These are phyloP conservation scores for Sclerotinia subarctica DNA, from an alignment of 2,329 filamentous ascomycete species.

Conservation along the genomic window DNA sequence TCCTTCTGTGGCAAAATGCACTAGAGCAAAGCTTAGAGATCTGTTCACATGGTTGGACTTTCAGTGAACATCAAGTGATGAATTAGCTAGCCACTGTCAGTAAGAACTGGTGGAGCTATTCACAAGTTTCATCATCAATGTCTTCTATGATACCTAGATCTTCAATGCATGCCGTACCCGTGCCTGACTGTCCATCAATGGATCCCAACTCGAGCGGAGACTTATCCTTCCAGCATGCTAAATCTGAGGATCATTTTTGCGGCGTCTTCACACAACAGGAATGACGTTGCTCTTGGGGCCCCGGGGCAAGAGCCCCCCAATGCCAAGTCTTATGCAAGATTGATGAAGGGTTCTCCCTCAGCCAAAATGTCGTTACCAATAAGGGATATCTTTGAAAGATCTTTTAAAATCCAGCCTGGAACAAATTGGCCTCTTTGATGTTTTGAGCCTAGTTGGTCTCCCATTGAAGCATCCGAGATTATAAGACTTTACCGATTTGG, in stretches of 20 bases:
- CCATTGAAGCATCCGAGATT: background rate
- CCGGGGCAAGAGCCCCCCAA: background rate
- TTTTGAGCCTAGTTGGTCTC: background rate
- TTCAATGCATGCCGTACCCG: background rate
- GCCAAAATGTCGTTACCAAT: background rate
- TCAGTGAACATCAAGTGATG: constrained; percentile 10
- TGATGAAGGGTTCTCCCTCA: no score
- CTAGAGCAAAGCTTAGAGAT: background rate
- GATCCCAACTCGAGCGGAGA: no score
- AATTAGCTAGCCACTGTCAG: background rate
- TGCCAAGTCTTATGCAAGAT: background rate
- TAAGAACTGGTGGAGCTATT: background rate
- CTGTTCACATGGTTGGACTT: background rate
- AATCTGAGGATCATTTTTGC: background rate
- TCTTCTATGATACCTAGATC: background rate
- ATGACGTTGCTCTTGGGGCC: background rate
- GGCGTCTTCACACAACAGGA: background rate
- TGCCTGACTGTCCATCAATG: background rate
- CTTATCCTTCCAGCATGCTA: background rate
- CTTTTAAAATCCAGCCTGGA: background rate
- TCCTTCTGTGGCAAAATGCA: background rate
- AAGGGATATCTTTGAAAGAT: background rate
- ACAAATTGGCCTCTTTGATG: background rate
- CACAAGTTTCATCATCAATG: background rate
- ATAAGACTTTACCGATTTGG: background rate